These are phyloP conservation scores for Jatropha curcas DNA, from an alignment of 345 rosid species.

Conservation along the genomic window DNA sequence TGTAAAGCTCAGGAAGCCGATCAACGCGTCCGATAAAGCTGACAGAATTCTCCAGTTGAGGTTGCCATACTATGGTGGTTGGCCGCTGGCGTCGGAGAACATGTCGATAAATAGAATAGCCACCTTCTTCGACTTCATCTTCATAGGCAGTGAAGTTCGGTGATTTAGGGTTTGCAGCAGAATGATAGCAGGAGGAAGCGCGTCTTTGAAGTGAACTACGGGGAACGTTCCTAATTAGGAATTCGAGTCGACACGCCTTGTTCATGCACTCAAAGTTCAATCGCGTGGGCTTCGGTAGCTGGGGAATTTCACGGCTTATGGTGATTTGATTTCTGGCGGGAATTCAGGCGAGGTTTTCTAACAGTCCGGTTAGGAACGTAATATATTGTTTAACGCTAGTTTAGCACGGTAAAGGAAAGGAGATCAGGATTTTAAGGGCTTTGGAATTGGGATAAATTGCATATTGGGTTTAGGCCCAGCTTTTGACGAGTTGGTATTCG, in stretches of 20 bases:
- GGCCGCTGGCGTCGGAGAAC: conserved; percentile 65
- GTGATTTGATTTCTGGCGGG: not conserved
- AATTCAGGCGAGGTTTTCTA: too few species aligned
- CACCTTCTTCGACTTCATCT: conserved; percentile 32
- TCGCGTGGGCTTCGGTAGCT: not conserved
- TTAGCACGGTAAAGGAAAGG: not conserved
- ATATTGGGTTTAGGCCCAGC: not conserved
- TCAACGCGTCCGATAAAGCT: conserved; percentile 60
- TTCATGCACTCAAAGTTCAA: conserved; percentile 38
- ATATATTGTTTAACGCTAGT: too few species aligned
- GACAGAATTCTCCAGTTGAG: conserved; percentile 41
- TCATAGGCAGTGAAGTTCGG: conserved; percentile 30
- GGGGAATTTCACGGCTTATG: not conserved
- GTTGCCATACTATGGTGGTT: conserved; percentile 31
- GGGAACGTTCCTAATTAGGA: conserved; percentile 29
- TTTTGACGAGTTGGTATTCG: not conserved
- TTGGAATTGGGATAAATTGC: too few species aligned
- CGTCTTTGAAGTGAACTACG: conserved; percentile 27
- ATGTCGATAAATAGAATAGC: conserved; percentile 46
- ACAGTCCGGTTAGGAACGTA: too few species aligned
- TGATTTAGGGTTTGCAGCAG: conserved; percentile 24
- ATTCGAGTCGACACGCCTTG: conserved; percentile 24
- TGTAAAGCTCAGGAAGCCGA: conserved; percentile 26
- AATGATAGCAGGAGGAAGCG: conserved; percentile 22
- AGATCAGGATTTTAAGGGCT: too few species aligned